These are phyloP conservation scores for Massariosphaeria phaeospora DNA, from an alignment of 495 filamentous ascomycete species.

Conservation along the genomic window DNA sequence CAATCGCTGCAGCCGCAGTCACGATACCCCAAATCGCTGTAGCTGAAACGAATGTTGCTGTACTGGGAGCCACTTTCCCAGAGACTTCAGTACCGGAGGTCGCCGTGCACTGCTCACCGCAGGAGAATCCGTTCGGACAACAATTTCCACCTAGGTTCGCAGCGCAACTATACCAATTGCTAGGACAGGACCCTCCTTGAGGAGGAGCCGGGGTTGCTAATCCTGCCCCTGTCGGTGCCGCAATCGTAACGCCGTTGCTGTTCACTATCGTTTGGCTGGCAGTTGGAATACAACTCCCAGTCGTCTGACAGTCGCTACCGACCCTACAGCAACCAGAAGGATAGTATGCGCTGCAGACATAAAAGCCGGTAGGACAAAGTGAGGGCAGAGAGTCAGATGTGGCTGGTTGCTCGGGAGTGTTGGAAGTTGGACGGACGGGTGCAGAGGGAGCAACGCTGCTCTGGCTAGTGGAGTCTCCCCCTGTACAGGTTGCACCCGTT, in stretches of 20 bases:
- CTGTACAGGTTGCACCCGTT: constrained; percentile 25
- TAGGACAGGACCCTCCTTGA: constrained; percentile 26
- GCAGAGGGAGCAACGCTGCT: constrained; percentile 37
- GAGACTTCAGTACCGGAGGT: constrained; percentile 17
- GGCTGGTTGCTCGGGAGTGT: constrained; percentile 32
- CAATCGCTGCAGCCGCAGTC: constrained; percentile 1
- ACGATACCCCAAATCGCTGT: constrained; percentile 12
- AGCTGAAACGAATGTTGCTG: background rate
- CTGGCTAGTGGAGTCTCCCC: constrained; percentile 12
- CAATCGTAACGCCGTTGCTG: constrained; percentile 61
- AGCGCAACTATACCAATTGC: constrained; percentile 29
- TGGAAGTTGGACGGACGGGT: constrained; percentile 52
- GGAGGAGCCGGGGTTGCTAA: constrained; percentile 11
- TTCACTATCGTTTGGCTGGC: constrained; percentile 54
- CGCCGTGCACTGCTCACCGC: constrained; percentile 28
- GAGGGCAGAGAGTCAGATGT: constrained; percentile 36
- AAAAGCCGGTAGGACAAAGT: constrained; percentile 69
- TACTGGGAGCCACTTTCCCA: constrained; percentile 22
- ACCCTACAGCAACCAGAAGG: constrained; percentile 75
- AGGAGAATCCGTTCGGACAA: constrained; percentile 27
- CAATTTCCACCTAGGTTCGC: constrained; percentile 27
- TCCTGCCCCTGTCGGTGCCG: constrained; percentile 50
- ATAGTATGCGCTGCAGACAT: constrained; percentile 62
- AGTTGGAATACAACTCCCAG: constrained; percentile 50
- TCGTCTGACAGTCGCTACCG: constrained; percentile 71